Evolutionary conservation across 2,329 filamentous ascomycete genomes (phyloP).

Genomic region (Rachicladosporium sp.): DNA sequence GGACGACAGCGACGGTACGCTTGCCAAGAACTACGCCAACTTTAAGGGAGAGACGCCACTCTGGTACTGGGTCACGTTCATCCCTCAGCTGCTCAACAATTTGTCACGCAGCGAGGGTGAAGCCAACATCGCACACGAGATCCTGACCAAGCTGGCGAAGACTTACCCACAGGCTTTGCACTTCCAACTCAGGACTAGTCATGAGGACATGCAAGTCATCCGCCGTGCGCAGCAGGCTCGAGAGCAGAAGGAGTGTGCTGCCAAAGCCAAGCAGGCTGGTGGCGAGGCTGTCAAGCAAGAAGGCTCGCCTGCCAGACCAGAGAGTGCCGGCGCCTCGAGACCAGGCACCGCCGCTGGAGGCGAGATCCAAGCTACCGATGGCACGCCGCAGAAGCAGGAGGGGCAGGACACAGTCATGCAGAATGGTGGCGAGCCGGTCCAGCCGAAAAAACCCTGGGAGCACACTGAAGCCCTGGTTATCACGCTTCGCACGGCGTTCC

Average conservation of each 20-base stretch:
- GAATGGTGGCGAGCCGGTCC: conserved; percentile 26
- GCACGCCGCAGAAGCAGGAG: conserved; percentile 26
- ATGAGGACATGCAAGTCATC: conserved; percentile 86
- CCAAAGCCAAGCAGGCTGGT: conserved; percentile 48
- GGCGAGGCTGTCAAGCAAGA: conserved; percentile 27
- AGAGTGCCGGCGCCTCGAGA: conserved; percentile 17
- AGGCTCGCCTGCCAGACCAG: conserved; percentile 20
- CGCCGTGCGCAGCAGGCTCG: conserved; percentile 64
- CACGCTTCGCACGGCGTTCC: conserved; percentile 92
- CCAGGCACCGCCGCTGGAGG: conserved; percentile 33
- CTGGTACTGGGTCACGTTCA: conserved; percentile 99
- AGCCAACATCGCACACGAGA: conserved; percentile 69
- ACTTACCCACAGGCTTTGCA: conserved; percentile 89
- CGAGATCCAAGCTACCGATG: conserved; percentile 17
- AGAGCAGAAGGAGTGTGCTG: conserved; percentile 42
- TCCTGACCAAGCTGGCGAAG: conserved; percentile 89
- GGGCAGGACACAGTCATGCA: conserved; percentile 2
- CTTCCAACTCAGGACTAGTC: conserved; percentile 83
- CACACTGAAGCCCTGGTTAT: conserved; percentile 92
- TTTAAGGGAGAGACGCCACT: conserved; percentile 96
- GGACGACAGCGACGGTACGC: conserved; percentile 72
- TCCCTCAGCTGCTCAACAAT: conserved; percentile 87
- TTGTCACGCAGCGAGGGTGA: conserved; percentile 68
- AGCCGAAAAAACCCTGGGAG: conserved; percentile 78
- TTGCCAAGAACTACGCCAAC: conserved; percentile 79